Evolutionary conservation across 129 eudicot species (phyloP).

Genomic region (Flaveria robusta): DNA sequence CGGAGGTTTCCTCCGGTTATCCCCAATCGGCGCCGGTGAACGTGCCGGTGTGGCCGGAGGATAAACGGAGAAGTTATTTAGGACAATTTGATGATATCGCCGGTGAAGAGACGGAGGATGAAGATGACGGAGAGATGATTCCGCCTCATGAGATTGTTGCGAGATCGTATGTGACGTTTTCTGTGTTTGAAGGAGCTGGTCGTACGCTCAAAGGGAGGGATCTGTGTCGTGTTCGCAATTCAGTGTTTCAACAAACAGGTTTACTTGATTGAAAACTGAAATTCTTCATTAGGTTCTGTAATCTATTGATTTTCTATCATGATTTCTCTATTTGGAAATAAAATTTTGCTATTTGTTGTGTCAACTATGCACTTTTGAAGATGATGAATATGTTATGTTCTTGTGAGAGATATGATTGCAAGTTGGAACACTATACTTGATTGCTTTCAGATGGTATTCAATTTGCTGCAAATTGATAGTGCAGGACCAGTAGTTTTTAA

Average conservation of each 20-base stretch:
- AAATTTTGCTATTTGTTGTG: conserved; percentile 21
- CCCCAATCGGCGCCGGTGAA: conserved; percentile 91
- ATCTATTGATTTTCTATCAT: background rate
- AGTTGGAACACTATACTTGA: no score
- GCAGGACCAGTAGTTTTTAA: background rate
- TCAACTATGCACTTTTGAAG: background rate
- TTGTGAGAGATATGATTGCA: no score
- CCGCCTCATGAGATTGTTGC: conserved; percentile 97
- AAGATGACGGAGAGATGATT: conserved; percentile 58
- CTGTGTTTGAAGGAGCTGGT: conserved; percentile 88
- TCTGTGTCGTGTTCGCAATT: conserved; percentile 71
- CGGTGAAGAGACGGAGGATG: conserved; percentile 34
- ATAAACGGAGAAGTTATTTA: conserved; percentile 10
- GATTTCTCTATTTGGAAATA: conserved; percentile 9
- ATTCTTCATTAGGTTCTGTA: conserved; percentile 16
- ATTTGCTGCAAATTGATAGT: no score
- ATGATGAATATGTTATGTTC: background rate
- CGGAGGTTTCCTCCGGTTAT: conserved; percentile 31
- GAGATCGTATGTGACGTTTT: conserved; percentile 79
- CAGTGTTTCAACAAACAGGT: conserved; percentile 86
- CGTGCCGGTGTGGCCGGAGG: conserved; percentile 76
- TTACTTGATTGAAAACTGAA: conserved; percentile 59
- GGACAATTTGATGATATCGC: conserved; percentile 39
- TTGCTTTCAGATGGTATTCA: no score
- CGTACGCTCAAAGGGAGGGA: conserved; percentile 90